These are phyloP conservation scores for Boletus barrowsii DNA, from an alignment of 768 basidiomycete species.

Conservation along the genomic window DNA sequence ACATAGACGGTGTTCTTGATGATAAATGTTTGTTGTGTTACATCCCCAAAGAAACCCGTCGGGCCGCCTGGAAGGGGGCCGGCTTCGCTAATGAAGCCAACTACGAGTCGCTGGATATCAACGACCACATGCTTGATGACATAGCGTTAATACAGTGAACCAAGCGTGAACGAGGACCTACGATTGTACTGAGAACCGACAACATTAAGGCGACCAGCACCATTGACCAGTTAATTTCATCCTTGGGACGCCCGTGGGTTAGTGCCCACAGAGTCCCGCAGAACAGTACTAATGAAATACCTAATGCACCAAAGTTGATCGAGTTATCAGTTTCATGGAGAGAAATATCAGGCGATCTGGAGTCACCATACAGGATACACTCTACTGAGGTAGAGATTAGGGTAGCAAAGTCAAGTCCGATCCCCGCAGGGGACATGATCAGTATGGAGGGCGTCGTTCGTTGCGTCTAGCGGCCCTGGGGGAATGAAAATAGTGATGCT, in stretches of 20 bases:
- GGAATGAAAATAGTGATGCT: neutral
- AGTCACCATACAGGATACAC: conserved; percentile 22
- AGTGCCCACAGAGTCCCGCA: conserved; percentile 26
- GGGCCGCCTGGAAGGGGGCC: conserved; percentile 25
- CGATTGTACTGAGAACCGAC: conserved; percentile 20
- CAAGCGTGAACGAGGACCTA: neutral
- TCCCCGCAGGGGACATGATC: conserved; percentile 4
- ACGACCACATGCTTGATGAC: conserved; percentile 21
- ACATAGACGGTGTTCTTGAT: conserved; percentile 27
- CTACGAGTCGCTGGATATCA: conserved; percentile 23
- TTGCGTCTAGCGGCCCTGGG: neutral
- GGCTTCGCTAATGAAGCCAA: conserved; percentile 25
- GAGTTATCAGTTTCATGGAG: neutral
- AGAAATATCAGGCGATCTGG: neutral
- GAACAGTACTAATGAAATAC: conserved; percentile 22
- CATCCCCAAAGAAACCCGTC: conserved; percentile 26
- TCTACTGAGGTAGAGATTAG: conserved; percentile 19
- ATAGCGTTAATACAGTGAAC: neutral
- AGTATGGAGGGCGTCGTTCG: neutral
- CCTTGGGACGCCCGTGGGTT: conserved; percentile 8
- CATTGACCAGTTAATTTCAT: conserved; percentile 23
- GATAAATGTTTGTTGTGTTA: conserved; percentile 28
- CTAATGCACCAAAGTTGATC: neutral
- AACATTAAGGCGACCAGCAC: conserved; percentile 20
- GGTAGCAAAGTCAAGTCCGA: conserved; percentile 9